Evolutionary conservation across 345 rosid species (phyloP).

Genomic region (Citrus mangshanensis): DNA sequence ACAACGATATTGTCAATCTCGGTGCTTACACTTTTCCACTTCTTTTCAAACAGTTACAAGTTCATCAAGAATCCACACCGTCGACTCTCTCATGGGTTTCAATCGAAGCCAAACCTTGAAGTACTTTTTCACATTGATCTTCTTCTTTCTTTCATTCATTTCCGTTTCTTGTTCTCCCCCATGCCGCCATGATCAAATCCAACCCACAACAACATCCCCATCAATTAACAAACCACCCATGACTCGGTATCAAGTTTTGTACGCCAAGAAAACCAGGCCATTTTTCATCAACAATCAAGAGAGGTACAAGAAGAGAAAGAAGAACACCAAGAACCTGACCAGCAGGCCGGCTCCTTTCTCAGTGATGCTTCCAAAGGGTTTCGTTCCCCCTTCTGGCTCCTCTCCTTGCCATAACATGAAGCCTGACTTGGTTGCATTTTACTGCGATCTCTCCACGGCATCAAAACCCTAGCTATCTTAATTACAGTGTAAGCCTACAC

Average conservation of each 20-base stretch:
- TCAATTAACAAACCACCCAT: background rate
- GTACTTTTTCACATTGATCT: slow-evolving; percentile 1
- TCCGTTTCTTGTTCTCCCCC: slow-evolving; percentile 8
- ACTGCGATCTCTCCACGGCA: slow-evolving; percentile 37
- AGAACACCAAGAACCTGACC: slow-evolving; percentile 14
- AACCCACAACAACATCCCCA: background rate
- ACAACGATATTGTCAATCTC: slow-evolving; percentile 17
- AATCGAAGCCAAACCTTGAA: slow-evolving; percentile 3
- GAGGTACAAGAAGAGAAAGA: slow-evolving; percentile 12
- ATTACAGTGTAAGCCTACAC: background rate
- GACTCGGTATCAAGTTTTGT: slow-evolving; percentile 6
- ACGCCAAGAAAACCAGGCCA: slow-evolving; percentile 35
- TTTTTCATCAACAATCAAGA: slow-evolving; percentile 18
- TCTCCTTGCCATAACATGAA: slow-evolving; percentile 54
- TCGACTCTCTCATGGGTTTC: slow-evolving; percentile 26
- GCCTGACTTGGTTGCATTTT: slow-evolving; percentile 29
- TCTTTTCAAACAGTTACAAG: background rate
- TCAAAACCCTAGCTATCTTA: slow-evolving; percentile 20
- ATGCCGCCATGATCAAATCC: slow-evolving; percentile 4
- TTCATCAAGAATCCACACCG: slow-evolving; percentile 7
- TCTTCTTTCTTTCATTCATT: slow-evolving; percentile 18
- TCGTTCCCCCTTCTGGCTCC: slow-evolving; percentile 61
- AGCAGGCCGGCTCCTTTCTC: slow-evolving; percentile 27
- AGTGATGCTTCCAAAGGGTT: slow-evolving; percentile 66
- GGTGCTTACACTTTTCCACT: background rate